Percentiles rank a stretch among this genome's conserved stretches.
Evolutionary conservation across 345 rosid species (phyloP).

Genomic region (Anastatica hierochuntica): DNA sequence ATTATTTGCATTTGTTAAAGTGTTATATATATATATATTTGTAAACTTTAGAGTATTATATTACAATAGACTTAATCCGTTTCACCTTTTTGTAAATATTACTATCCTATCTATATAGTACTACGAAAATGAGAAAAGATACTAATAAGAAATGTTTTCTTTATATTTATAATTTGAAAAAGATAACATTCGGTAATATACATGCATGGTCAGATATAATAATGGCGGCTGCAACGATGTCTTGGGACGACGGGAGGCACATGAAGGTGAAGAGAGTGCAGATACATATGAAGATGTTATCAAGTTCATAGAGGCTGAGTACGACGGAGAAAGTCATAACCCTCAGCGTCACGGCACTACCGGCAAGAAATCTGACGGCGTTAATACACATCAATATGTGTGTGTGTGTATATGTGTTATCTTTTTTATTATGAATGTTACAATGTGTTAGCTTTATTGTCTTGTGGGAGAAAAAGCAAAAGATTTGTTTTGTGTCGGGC

Average conservation of each 20-base stretch:
- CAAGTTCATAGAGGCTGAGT: slow-evolving; percentile 23
- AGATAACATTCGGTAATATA: not conserved
- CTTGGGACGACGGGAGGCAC: slow-evolving; percentile 27
- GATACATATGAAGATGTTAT: slow-evolving; percentile 24
- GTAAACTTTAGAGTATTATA: too few species aligned
- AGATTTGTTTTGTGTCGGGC: too few species aligned
- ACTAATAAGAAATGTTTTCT: not conserved
- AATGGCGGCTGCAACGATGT: slow-evolving; percentile 26
- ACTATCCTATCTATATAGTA: too few species aligned
- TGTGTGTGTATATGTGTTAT: too few species aligned
- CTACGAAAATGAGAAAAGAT: too few species aligned
- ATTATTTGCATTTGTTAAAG: not conserved
- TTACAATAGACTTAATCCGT: too few species aligned
- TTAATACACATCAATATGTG: not conserved
- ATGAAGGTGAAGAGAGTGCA: slow-evolving; percentile 26
- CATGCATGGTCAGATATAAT: not conserved
- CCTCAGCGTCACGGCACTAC: slow-evolving; percentile 17
- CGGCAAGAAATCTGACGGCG: slow-evolving; percentile 22
- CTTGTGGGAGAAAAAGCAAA: too few species aligned
- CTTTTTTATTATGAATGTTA: too few species aligned
- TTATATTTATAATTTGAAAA: too few species aligned
- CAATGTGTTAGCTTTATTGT: too few species aligned
- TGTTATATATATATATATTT: too few species aligned
- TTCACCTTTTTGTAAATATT: not conserved
- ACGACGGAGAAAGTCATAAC: not conserved